phyloP scores from a whole-genome alignment of 176 grass and related monocot genomes.

The Musa troglodytarum region DNA sequence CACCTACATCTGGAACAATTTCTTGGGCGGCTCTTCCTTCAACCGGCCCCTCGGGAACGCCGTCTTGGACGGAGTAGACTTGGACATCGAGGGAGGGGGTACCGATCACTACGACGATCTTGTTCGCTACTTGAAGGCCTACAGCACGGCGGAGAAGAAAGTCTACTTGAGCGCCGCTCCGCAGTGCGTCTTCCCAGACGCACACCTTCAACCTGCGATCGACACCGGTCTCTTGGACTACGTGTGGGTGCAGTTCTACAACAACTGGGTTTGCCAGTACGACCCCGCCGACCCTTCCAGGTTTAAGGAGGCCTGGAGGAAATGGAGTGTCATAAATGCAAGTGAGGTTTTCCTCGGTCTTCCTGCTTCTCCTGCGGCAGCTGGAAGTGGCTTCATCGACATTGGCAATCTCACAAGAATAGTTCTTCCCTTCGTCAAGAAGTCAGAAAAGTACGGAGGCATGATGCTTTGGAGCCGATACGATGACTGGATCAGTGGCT shows the following conservation, averaged over 20 bases:
- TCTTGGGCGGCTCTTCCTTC: slow-evolving; percentile 27
- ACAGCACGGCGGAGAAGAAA: slow-evolving; percentile 19
- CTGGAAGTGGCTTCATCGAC: slow-evolving; percentile 38
- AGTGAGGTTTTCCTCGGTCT: slow-evolving; percentile 41
- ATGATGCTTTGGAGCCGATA: slow-evolving; percentile 74
- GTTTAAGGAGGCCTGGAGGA: slow-evolving; percentile 30
- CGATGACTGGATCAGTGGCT: slow-evolving; percentile 35
- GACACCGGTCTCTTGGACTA: slow-evolving; percentile 50
- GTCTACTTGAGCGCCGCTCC: slow-evolving; percentile 48
- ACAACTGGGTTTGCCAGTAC: slow-evolving; percentile 72
- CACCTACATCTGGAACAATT: slow-evolving; percentile 64
- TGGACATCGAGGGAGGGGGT: slow-evolving; percentile 44
- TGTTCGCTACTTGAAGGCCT: slow-evolving; percentile 32
- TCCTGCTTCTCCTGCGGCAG: slow-evolving; percentile 31
- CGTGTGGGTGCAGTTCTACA: slow-evolving; percentile 79
- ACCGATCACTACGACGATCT: slow-evolving; percentile 39
- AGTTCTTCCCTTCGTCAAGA: slow-evolving; percentile 37
- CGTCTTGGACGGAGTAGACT: slow-evolving; percentile 58
- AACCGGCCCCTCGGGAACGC: slow-evolving; percentile 44
- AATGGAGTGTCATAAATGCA: slow-evolving; percentile 34
- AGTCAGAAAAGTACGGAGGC: slow-evolving; percentile 43
- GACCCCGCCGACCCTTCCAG: slow-evolving; percentile 5
- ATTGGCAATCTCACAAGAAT: slow-evolving; percentile 17
- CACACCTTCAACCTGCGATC: slow-evolving; percentile 32
- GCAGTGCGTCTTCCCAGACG: slow-evolving; percentile 44